A percentile compares a stretch with the other conserved stretches of the same genome.
These are phyloP conservation scores for Arctium minus DNA, from an alignment of 129 eudicot species.

Conservation along the genomic window DNA sequence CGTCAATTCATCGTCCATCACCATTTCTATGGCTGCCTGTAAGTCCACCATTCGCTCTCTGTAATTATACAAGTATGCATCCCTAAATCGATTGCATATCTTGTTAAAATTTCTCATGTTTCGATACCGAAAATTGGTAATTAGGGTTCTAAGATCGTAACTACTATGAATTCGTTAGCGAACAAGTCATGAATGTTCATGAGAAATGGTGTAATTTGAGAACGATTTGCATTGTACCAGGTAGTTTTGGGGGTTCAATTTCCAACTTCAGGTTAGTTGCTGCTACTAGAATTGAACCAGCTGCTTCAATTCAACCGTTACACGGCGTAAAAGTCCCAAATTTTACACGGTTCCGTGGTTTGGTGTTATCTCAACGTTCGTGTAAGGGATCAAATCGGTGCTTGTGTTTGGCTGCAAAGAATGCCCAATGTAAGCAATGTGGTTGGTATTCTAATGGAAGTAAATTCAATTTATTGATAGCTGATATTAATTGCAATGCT, in stretches of 20 bases:
- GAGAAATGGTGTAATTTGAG: neutral
- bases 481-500: neutral
- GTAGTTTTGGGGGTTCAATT: slow-evolving; percentile 46
- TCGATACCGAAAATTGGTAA: neutral
- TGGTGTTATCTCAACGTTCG: slow-evolving; percentile 22
- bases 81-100: slow-evolving; percentile 11
- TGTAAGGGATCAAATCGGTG: slow-evolving; percentile 25
- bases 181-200: neutral
- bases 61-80: neutral
- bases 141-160: neutral
- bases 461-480: neutral
- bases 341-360: slow-evolving; percentile 12
- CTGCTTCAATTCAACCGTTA: slow-evolving; percentile 13
- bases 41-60: slow-evolving; percentile 9
- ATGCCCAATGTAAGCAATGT: slow-evolving; percentile 36
- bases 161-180: neutral
- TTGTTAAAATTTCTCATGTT: neutral
- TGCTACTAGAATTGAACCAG: slow-evolving; percentile 12
- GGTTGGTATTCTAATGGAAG: neutral
- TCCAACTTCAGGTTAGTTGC: slow-evolving; percentile 32
- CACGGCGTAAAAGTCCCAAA: slow-evolving; percentile 9
- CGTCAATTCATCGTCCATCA: neutral
- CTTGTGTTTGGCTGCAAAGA: slow-evolving; percentile 18
- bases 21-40: slow-evolving; percentile 44
- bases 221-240: slow-evolving; percentile 19